Evolutionary conservation across 2,329 filamentous ascomycete species (phyloP), one percentile per base, ranked within the genome.

Genomic region (Ceratocystis lukuohia): DNA sequence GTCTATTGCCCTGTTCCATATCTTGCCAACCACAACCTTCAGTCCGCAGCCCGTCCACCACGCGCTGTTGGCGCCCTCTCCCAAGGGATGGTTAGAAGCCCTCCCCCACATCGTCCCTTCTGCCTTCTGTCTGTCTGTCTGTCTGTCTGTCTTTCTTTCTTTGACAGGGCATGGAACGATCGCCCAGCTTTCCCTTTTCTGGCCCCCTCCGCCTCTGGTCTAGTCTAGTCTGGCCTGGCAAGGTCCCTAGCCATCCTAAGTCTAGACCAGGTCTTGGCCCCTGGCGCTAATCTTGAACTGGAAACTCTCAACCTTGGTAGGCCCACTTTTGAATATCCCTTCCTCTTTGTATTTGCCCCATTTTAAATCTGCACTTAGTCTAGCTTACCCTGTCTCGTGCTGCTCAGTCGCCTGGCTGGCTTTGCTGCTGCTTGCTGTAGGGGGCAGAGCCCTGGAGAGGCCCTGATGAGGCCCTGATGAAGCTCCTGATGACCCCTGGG

Each of bases 261-360:
- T n/a, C 33, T 25, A 59, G 57, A 30, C 30, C 22, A 8, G 61
- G 25, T 7, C 15, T 22, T 37, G 50, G 8, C 65, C 65, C 65
- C 65, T 67, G 65, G 65, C 65, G 65, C 65, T 67, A 67, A 64
- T 22, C 53, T 53, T 2, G 17, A 57, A 65, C 57, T 62, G 63
- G 62, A 20, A 2, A 10, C 33, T 37, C 33, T 10, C 10, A 37
- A 37, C 41, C 59, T 28, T 57, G 20, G 15, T 33, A 12, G 22
- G 10, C 2, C 50, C 50, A 56, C 25, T 15, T 28, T 30, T 56
- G 10, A 28, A 22, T 25, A 3, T 12, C 20, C 20, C 7, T 56
- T 28, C 20, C n/a, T 48, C 45, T 48, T 17, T 48, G 2, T 48
- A 10, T 37, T 10, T 2, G 33, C 33, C 1, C 33, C 33, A 12